Evolutionary conservation across 1,139 yeast genomes (phyloP), one percentile per base, ranked within the genome.

Genomic region (Blastobotrys capitulatus): DNA sequence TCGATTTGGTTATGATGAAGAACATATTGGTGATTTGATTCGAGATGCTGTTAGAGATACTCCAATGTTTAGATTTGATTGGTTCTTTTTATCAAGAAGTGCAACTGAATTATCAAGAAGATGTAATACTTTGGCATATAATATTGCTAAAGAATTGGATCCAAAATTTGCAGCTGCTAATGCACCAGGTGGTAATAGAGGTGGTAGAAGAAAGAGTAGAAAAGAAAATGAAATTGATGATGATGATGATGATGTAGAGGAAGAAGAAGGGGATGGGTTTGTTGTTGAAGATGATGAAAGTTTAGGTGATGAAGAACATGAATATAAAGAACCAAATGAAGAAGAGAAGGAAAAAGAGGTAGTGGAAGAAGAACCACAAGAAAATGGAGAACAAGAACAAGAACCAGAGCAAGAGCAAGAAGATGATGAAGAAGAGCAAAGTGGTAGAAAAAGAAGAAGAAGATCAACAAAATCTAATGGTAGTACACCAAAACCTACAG

Each of bases 41-140:
- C 86, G 87, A 54, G 86, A 83, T 52, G 94, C 87, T 46, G 83
- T 90, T 22, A 69, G 78, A 52, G 72, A 73, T 8, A 82, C 90
- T 52, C 92, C 87, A 43, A 66, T 86, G 48, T 92, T 92, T 71
- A 77, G 79, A 47, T 92, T 88, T 64, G 96, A 92, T 61, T 92
- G 96, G 94, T 92, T 82, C 64, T 79, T 92, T 63, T 74, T 79
- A 54, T 86, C 96, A 0, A 76, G 98, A 58, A 83, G 95, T 0
- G 80, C 95, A 0, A 84, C 82, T 54, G 98, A 92, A 61, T 63
- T 92, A 42, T 81, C 88, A 8, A 78, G 97, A 64, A 78, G 98
- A 59, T 80, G 89, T 40, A 82, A 79, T 47, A 89, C 97, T 0
- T 71, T 92, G 50, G 68, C 92, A 44, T 72, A 88, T 34, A 86